Base-by-base conservation (phyloP, 805 yeast species). In the Metschnikowia lunata region DNA sequence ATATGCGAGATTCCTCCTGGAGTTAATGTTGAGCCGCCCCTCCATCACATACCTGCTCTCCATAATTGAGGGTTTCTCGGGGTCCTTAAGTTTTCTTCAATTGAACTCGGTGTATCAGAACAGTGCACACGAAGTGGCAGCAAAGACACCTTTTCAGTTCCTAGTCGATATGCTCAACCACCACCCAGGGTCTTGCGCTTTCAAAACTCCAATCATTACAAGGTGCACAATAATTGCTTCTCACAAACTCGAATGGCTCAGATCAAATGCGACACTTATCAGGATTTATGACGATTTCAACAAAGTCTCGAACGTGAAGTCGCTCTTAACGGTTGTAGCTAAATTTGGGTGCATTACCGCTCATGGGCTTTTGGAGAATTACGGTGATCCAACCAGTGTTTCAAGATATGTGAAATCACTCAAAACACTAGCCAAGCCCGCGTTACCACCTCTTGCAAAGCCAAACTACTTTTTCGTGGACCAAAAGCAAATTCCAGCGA, bases 361-460 rank as follows among this genome's bases (percentile, higher is more conserved):
- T 0, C 37, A 36, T 10, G 30, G 33, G 13, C 40, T 36, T 6
- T 36, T 47, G 10, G 28, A 34, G 14, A 30, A 29, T 6, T 33
- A 38, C 11, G 52, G 48, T 6, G 42, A 42, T 28, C 5, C 10
- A 18, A 15, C 34, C n/a, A 35, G 43, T 18, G 29, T 39, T 1
- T 15, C 42, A 7, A n/a, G 34, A 8, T 31, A 29, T 10, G 29
- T 34, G 18, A 36, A 27, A 10, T 10, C 37, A 6, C 34, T 37
- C 15, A 37, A 18, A 26, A 26, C 23, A 8, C 38, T 43, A 10
- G 15, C 42, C 3, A 30, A 28, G 6, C 36, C 40, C 11, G 30
- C 42, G 11, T 45, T 54, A 27, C 68, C 71, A 3, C 71, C 72
- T 2, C 34, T 66, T 7, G 51, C 71, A 8, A 64, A 62, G 40